Evolutionary conservation across 371 early-diverging fungal genomes (phyloP).

Genomic region (Smittium culicis): DNA sequence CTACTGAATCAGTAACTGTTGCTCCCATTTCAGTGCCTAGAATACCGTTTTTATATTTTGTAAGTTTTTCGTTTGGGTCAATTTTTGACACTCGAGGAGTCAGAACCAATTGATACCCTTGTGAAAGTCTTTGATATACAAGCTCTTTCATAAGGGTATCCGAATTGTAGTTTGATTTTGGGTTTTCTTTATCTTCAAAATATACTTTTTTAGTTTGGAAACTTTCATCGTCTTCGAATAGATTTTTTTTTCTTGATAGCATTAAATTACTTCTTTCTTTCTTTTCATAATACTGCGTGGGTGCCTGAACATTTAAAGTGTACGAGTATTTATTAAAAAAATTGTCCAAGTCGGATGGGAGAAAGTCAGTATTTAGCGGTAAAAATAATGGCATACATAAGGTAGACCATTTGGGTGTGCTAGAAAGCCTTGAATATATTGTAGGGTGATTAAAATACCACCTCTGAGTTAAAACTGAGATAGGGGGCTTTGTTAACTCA

Average conservation of each 20-base stretch:
- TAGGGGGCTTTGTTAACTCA: conserved; percentile 12
- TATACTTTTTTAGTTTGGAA: not conserved
- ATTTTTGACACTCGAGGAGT: not conserved
- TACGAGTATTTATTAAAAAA: conserved; percentile 69
- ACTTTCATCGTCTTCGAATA: not conserved
- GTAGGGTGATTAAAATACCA: conserved; percentile 26
- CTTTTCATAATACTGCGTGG: not conserved
- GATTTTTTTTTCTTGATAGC: not conserved
- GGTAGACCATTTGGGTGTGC: conserved; percentile 58
- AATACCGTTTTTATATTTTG: not conserved
- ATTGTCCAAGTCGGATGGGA: conserved; percentile 56
- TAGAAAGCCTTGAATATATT: conserved; percentile 18
- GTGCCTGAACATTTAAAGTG: conserved; percentile 29
- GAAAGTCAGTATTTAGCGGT: conserved; percentile 83
- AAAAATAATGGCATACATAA: conserved; percentile 84
- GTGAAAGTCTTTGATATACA: conserved; percentile 75
- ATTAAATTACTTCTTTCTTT: not conserved
- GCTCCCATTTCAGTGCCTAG: no score
- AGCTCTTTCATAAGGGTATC: conserved; percentile 66
- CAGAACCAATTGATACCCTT: conserved; percentile 86
- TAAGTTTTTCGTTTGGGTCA: not conserved
- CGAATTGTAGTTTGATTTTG: not conserved
- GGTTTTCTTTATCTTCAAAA: not conserved
- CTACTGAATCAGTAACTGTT: no score
- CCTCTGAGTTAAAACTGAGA: conserved; percentile 24